These are phyloP conservation scores for Hanseniaspora clermontiae DNA, from an alignment of 805 yeast species.

Conservation along the genomic window DNA sequence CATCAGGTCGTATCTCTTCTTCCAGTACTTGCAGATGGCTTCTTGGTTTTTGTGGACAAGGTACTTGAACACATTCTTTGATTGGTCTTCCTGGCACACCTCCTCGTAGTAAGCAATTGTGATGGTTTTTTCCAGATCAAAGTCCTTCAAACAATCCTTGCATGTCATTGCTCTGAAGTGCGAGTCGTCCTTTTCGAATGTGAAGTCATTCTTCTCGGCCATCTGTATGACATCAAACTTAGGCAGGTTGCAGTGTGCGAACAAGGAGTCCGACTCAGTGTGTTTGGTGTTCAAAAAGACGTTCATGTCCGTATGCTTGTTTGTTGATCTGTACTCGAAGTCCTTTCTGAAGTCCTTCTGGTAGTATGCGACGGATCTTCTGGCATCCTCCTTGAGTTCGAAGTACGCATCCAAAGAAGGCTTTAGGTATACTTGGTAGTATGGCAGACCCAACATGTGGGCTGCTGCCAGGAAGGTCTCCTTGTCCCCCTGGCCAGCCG, in stretches of 20 bases:
- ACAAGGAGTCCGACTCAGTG: conserved; percentile 21
- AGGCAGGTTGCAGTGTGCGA: conserved; percentile 32
- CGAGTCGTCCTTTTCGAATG: conserved; percentile 9
- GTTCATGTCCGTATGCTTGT: neutral
- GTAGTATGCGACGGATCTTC: conserved; percentile 61
- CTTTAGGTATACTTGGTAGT: conserved; percentile 36
- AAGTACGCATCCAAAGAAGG: conserved; percentile 31
- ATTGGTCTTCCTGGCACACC: conserved; percentile 6
- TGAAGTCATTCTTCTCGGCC: conserved; percentile 18
- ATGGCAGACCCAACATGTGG: conserved; percentile 33
- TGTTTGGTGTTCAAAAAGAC: conserved; percentile 9
- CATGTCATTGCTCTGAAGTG: conserved; percentile 12
- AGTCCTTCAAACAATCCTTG: neutral
- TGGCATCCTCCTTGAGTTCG: conserved; percentile 27
- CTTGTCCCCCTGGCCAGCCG: conserved; percentile 72
- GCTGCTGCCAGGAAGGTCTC: conserved; percentile 64
- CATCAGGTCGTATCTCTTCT: neutral
- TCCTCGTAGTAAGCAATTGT: conserved; percentile 2
- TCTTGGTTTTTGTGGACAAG: neutral
- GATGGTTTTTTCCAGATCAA: conserved; percentile 7
- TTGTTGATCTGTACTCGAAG: conserved; percentile 21
- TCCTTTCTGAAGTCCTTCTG: conserved; percentile 60
- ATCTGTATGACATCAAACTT: conserved; percentile 29
- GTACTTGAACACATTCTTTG: conserved; percentile 1
- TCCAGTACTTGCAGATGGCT: conserved; percentile 8